Evolutionary conservation across 306 rosid species (phyloP), one percentile per base, ranked within the genome.

Genomic region (Abrus precatorius): DNA sequence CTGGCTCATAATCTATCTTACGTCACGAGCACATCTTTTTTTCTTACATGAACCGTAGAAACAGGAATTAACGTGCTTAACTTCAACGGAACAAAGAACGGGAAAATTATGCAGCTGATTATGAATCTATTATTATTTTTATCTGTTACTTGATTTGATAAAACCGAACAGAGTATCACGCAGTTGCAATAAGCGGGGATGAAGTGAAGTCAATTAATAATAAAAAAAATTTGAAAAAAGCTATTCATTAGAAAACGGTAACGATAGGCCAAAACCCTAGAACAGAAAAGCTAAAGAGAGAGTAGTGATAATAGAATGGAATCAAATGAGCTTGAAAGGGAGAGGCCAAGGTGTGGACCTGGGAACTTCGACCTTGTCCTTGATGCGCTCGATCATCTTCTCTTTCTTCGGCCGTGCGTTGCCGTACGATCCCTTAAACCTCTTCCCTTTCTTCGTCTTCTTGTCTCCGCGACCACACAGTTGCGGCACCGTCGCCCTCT

Each of bases 281-380:
- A 50, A 30, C 41, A 38, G 20, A 20, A 20, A 20, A 20, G 20
- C 20, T 20, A 20, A 20, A 20, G 20, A 20, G 20, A 30, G 38
- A 29, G 13, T 3, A 8, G 33, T 38, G 11, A n/a, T 2, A 36
- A 36, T 36, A 36, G 34, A 41, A 11, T 28, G 45, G 36, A 76
- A 71, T 94, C 83, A 95, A 79, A 92, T 89, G 72, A 95, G 97
- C 90, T 95, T 95, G 91, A 95, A 93, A 41, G 98, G 95, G 57
- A 95, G 97, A 81, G 98, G 98, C 98, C 98, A 95, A 79, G 99
- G 99, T 76, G 99, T 90, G 6, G 97, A 93, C 90, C 95, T 90
- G 85, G 97, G 97, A 56, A 95, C 97, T 91, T 95, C 99, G 47
- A 90, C 91, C 87, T 86, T 91, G 82, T 91, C 98, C 86, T 95